Conservation (phyloP, 306 rosid genomes). For the Vicia villosa region DNA sequence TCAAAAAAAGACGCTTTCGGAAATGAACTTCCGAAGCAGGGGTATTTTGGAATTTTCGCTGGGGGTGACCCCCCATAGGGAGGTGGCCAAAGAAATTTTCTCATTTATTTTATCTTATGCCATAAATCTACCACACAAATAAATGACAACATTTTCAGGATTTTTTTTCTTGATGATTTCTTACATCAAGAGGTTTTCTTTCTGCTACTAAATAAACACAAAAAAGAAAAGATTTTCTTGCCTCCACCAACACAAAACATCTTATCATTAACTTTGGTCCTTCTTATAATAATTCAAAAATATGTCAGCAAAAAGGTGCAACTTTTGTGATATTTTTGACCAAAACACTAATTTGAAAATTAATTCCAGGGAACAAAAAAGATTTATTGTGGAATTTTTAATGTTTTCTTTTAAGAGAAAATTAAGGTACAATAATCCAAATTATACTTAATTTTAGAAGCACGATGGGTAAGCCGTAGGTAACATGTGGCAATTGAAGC, state of each 20-base stretch:
- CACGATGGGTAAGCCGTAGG: constrained; percentile 39
- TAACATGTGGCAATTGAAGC: constrained; percentile 36
- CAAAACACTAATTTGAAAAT: constrained; percentile 36
- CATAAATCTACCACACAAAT: too few species aligned
- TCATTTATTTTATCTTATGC: too few species aligned
- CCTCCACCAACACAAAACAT: constrained; percentile 37
- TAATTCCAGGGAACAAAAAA: constrained; percentile 39
- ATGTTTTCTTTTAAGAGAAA: constrained; percentile 16
- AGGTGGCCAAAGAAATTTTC: too few species aligned
- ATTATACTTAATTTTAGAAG: constrained; percentile 38
- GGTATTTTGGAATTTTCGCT: too few species aligned
- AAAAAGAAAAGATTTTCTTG: constrained; percentile 26
- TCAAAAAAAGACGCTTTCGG: too few species aligned
- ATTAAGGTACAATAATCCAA: constrained; percentile 32
- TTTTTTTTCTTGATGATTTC: constrained; percentile 22
- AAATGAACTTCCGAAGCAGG: too few species aligned
- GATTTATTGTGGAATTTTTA: constrained; percentile 21
- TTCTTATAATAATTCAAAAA: constrained; percentile 37
- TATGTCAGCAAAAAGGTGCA: constrained; percentile 31
- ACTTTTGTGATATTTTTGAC: constrained; percentile 46
- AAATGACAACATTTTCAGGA: too few species aligned
- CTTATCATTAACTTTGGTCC: constrained; percentile 44
- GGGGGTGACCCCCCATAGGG: too few species aligned
- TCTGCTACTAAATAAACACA: constrained; percentile 1
- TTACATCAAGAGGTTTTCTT: constrained; percentile 28